Conservation (phyloP, 2,329 filamentous ascomycete species). For the Paramyrothecium sp. region DNA sequence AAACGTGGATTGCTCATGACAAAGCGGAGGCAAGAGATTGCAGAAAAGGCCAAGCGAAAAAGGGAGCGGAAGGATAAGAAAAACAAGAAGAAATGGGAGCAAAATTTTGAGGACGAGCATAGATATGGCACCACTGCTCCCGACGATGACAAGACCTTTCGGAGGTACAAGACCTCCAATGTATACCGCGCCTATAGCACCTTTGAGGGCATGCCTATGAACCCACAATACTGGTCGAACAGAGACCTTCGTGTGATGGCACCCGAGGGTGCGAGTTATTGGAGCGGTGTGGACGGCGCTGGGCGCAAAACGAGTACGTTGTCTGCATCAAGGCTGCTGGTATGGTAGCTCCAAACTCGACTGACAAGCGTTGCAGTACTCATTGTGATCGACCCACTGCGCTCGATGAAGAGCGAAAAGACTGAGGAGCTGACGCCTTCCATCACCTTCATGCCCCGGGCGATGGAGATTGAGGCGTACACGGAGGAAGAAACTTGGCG, state of each 20-base stretch:
- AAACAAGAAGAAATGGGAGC: background rate
- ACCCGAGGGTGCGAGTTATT: conserved; percentile 22
- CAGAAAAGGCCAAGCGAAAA: conserved; percentile 7
- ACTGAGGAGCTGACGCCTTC: conserved; percentile 16
- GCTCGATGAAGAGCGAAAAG: conserved; percentile 17
- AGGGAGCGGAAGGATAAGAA: conserved; percentile 3
- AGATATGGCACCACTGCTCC: background rate
- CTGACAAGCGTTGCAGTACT: conserved; percentile 11
- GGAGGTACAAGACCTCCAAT: conserved; percentile 19
- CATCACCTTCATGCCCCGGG: conserved; percentile 25
- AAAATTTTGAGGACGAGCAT: background rate
- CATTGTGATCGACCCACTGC: conserved; percentile 17
- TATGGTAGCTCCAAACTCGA: background rate
- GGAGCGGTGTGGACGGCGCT: conserved; percentile 15
- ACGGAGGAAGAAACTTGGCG: conserved; percentile 23
- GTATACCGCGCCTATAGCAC: conserved; percentile 25
- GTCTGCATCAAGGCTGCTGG: conserved; percentile 4
- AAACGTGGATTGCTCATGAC: conserved; percentile 18
- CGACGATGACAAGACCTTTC: conserved; percentile 6
- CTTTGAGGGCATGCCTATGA: conserved; percentile 19
- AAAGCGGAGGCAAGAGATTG: conserved; percentile 8
- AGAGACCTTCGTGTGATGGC: conserved; percentile 23
- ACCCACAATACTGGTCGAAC: conserved; percentile 19
- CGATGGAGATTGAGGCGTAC: conserved; percentile 24
- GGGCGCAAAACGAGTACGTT: conserved; percentile 17